Evolutionary conservation across 345 rosid genomes (phyloP), one percentile per base, ranked within the genome.

Genomic region (Gossypium australe): DNA sequence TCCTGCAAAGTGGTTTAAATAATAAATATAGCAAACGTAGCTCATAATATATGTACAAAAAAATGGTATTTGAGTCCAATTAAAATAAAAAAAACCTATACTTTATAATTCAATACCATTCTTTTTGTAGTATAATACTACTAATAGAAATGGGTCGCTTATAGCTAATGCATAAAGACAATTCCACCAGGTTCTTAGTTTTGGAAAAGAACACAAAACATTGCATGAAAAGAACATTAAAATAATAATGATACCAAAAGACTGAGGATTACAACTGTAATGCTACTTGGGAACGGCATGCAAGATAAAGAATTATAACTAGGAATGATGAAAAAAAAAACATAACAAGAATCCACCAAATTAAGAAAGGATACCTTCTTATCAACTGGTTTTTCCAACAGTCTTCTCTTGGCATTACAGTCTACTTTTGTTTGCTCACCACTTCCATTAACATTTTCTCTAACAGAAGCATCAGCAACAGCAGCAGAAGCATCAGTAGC

Each of bases 321-420:
- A 18, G 13, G 29, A 63, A 34, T 4, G 41, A 34, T 22, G 29
- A 22, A 43, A 24, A 38, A n/a, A n/a, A 57, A 14, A 11, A 1
- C 20, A 51, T 63, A 43, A 51, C 7, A 59, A 57, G 18, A 59
- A 24, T 22, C 14, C 44, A 25, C 59, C 44, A 27, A 51, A 17
- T 18, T 51, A 51, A 67, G 60, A 57, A 52, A 17, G 74, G 6
- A 64, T 76, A 90, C 97, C 98, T 92, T 91, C 79, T 89, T 89
- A 27, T 88, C 92, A 47, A 78, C 76, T 79, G 76, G 78, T 75
- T 83, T 71, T 47, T 92, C 97, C 11, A 82, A 79, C 77, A 74
- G 74, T 81, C 89, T 94, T 85, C 98, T 86, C 85, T 94, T 94
- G 78, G 82, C 84, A 73, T 72, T 79, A 73, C 44, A 77, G 67